Evolutionary conservation across 345 rosid species (phyloP).

Genomic region (Melaleuca alternifolia): DNA sequence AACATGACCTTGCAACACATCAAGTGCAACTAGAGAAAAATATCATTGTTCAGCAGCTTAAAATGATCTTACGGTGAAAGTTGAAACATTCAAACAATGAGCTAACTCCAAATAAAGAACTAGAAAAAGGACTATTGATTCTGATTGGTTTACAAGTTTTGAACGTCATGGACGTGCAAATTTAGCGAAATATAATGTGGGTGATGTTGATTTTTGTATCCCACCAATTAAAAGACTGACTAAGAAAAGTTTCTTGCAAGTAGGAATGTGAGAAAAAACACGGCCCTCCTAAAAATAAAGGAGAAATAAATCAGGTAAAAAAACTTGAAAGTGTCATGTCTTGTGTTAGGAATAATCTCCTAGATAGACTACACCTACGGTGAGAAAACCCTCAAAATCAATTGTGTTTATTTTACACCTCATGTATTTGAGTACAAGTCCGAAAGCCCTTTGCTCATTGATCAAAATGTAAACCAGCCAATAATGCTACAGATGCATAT

Average conservation of each 20-base stretch:
- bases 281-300: no score
- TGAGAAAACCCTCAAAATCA: no score
- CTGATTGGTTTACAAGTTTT: background rate
- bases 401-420: no score
- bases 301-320: no score
- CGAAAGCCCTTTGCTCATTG: background rate
- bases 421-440: background rate
- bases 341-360: no score
- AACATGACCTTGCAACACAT: background rate
- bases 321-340: no score
- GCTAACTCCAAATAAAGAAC: background rate
- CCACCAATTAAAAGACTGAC: background rate
- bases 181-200: background rate
- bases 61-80: background rate
- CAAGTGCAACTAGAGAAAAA: background rate
- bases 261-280: no score
- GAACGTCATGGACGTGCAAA: background rate
- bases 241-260: background rate
- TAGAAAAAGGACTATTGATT: background rate
- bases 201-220: background rate
- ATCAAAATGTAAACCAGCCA: background rate
- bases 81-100: background rate
- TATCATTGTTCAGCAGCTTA: accelerated
- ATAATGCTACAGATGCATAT: background rate
- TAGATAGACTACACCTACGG: no score